phyloP scores from a whole-genome alignment of 441 rosid species.

The Syzygium syzygioides region DNA sequence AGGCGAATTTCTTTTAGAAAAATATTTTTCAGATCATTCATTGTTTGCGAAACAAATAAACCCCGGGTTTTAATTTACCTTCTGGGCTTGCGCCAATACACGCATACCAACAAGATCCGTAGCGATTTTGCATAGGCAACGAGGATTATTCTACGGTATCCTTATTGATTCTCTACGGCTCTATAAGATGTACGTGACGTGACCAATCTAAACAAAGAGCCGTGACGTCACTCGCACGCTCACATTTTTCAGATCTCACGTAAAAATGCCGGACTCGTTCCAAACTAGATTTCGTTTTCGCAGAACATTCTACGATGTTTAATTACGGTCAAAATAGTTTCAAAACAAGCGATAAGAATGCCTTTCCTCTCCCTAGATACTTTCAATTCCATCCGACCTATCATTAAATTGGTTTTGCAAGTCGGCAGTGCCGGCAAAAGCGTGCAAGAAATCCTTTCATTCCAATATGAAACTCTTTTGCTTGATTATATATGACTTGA shows the following conservation, averaged over 20 bases:
- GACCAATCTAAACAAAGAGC: too few relatives aligned
- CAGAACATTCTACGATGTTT: not conserved
- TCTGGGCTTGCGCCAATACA: not conserved
- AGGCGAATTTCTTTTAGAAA: too few relatives aligned
- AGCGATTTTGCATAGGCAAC: not conserved
- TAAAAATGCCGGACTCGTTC: not conserved
- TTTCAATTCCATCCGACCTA: not conserved
- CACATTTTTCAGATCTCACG: too few relatives aligned
- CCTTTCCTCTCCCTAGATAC: not conserved
- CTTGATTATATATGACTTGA: fast-evolving
- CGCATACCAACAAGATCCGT: not conserved
- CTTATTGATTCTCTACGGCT: fast-evolving
- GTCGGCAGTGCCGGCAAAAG: not conserved
- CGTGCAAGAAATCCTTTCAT: not conserved
- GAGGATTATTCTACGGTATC: not conserved
- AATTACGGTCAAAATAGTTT: not conserved
- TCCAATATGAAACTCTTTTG: not conserved
- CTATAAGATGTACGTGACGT: too few relatives aligned
- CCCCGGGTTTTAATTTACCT: too few relatives aligned
- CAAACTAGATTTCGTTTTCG: not conserved
- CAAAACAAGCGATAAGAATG: not conserved
- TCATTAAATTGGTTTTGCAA: not conserved
- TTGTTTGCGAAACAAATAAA: too few relatives aligned
- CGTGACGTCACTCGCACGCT: too few relatives aligned
- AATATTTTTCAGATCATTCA: too few relatives aligned